Percentiles rank a stretch among this genome's conserved stretches.
Evolutionary conservation across 495 filamentous ascomycete genomes (phyloP).

Genomic region (Chaetomium cochliodes): DNA sequence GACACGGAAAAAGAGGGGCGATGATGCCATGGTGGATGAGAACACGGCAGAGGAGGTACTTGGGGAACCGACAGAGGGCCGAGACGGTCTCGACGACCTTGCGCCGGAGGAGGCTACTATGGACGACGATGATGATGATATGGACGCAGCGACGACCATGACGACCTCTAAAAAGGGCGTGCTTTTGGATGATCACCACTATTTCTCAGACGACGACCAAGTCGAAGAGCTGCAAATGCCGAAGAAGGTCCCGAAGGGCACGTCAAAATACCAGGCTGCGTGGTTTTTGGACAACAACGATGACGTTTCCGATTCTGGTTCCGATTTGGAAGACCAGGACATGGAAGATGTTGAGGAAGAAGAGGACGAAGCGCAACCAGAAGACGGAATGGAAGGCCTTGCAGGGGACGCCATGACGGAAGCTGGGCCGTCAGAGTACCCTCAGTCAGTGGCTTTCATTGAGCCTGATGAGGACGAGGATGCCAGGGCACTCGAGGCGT

Average conservation of each 20-base stretch:
- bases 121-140: conserved; percentile 58
- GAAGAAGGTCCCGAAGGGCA: conserved; percentile 82
- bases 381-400: conserved; percentile 76
- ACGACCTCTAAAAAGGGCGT: conserved; percentile 65
- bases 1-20: conserved; percentile 53
- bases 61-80: conserved; percentile 68
- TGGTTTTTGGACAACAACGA: conserved; percentile 92
- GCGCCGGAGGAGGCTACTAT: conserved; percentile 77
- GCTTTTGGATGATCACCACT: conserved; percentile 93
- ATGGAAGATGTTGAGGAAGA: conserved; percentile 57
- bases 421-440: conserved; percentile 75
- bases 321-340: conserved; percentile 74
- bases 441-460: conserved; percentile 86
- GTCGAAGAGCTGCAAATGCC: conserved; percentile 45
- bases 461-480: conserved; percentile 88
- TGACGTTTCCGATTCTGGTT: conserved; percentile 76
- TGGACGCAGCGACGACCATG: conserved; percentile 52
- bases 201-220: conserved; percentile 84
- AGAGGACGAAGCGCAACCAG: conserved; percentile 54
- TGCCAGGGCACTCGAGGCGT: conserved; percentile 71
- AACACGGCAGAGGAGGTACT: conserved; percentile 52
- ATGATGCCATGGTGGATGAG: conserved; percentile 72
- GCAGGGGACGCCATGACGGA: conserved; percentile 70
- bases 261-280: conserved; percentile 87
- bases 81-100: conserved; percentile 76